Base-by-base conservation (phyloP, 257 asterid genomes). In the Nicotiana tomentosiformis region DNA sequence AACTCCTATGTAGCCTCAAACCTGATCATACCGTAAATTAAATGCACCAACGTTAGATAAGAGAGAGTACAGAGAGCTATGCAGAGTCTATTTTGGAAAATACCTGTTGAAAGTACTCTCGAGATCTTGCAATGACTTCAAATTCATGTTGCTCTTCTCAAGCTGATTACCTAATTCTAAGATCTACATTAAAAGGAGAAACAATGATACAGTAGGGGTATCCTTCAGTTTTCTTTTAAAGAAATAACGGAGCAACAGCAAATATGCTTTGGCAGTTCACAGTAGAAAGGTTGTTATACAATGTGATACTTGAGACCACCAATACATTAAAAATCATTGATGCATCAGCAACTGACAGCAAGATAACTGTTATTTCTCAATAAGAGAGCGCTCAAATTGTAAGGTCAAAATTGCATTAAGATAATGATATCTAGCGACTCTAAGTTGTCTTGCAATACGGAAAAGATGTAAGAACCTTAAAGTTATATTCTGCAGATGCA, bases 61-160 rank as follows among this genome's bases (percentile, higher is more conserved):
- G 60, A 30, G 37, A 23, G 20, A 66, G 76, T 58, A 7, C 5
- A 39, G 1, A 76, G 4, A 53, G 26, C 84, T 18, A 18, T 65
- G 76, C 57, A 12, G 55, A 23, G 23, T 39, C 10, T 29, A 20
- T 32, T 35, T 1, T 49, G 77, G 56, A 57, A 84, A 62, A 62
- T 80, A 94, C 99, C 96, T 94, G 84, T 82, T 90, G 49, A 82
- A 82, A 80, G 70, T 69, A 72, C 85, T 77, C 82, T 92, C 93
- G 79, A 95, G 97, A 83, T 90, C 97, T 86, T 94, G 89, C 90
- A 94, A 77, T 68, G 95, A 83, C 90, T 91, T 93, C 89, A 93
- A 85, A 78, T 93, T 86, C 77, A 81, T 85, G 89, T 89, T 89
- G 69, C 82, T 89, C 90, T 90, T 86, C 92, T 93, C 97, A 87